These are phyloP conservation scores for Trichosanthes cucumerina DNA, from an alignment of 306 rosid genomes.

Conservation along the genomic window DNA sequence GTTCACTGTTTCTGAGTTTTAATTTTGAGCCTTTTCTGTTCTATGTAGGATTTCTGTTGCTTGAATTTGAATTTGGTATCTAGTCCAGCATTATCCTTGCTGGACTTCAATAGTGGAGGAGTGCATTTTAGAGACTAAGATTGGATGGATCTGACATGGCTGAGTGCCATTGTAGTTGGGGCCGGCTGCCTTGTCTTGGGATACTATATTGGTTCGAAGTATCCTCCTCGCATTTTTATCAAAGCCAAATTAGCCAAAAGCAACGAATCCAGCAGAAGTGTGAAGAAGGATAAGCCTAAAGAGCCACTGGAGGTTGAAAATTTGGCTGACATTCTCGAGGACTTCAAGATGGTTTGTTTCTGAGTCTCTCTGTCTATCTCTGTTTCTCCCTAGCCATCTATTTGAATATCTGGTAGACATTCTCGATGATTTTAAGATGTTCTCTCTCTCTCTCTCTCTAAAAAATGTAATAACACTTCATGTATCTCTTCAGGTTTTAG, in stretches of 20 bases:
- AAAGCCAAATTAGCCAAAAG: slow-evolving; percentile 24
- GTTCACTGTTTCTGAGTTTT: not conserved
- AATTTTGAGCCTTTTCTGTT: not conserved
- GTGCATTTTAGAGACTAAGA: not conserved
- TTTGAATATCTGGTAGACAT: slow-evolving; percentile 63
- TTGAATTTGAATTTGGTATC: slow-evolving; percentile 1
- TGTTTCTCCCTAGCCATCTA: not conserved
- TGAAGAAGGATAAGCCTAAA: slow-evolving; percentile 33
- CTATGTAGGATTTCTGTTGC: slow-evolving; percentile 1
- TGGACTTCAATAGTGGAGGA: not conserved
- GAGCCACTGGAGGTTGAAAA: slow-evolving; percentile 66
- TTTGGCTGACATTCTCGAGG: slow-evolving; percentile 58
- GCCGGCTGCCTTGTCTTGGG: slow-evolving; percentile 89
- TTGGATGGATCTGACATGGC: slow-evolving; percentile 64
- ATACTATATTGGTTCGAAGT: slow-evolving; percentile 57
- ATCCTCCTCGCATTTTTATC: slow-evolving; percentile 37
- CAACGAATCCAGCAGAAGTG: slow-evolving; percentile 16
- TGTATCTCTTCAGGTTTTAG: slow-evolving; percentile 47
- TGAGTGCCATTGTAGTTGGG: slow-evolving; percentile 69
- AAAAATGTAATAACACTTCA: not conserved
- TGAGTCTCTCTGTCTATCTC: not conserved
- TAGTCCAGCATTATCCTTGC: not conserved
- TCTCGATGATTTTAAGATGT: slow-evolving; percentile 73
- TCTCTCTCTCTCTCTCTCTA: not conserved
- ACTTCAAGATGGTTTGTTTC: slow-evolving; percentile 72